These are phyloP conservation scores for Mortierella claussenii DNA, from an alignment of 192 early-diverging fungal species.

Conservation along the genomic window DNA sequence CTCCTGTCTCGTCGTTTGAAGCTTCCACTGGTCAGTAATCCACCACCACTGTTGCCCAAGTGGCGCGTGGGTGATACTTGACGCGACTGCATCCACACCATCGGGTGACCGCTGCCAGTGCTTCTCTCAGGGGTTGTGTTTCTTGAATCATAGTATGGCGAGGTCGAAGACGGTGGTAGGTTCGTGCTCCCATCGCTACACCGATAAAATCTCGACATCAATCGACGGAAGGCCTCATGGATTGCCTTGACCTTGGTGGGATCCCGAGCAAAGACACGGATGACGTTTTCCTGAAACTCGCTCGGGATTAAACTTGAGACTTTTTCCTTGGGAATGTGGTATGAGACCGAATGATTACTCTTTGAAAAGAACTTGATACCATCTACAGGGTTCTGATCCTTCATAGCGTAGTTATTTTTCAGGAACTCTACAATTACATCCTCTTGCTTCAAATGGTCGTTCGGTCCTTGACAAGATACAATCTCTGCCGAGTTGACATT, in stretches of 20 bases:
- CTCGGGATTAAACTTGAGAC: conserved; percentile 78
- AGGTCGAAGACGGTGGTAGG: conserved; percentile 45
- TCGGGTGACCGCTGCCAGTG: not conserved
- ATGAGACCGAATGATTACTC: conserved; percentile 57
- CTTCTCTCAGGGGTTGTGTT: conserved; percentile 36
- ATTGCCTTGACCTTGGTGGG: conserved; percentile 58
- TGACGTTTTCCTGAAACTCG: conserved; percentile 73
- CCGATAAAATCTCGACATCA: conserved; percentile 47
- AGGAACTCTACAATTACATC: conserved; percentile 82
- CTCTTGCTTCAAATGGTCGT: conserved; percentile 68
- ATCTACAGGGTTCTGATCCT: conserved; percentile 89
- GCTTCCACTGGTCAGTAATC: not conserved
- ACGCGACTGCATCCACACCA: conserved; percentile 11
- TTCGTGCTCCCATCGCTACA: conserved; percentile 30
- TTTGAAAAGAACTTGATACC: conserved; percentile 84
- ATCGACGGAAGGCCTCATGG: conserved; percentile 55
- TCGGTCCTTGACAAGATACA: conserved; percentile 65
- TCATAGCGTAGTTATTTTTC: conserved; percentile 87
- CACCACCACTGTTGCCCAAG: not conserved
- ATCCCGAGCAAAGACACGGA: conserved; percentile 75
- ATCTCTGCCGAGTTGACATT: conserved; percentile 69
- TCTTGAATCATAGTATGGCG: conserved; percentile 40
- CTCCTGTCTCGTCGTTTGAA: conserved; percentile 17
- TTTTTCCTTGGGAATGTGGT: conserved; percentile 73
- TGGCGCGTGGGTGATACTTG: conserved; percentile 17